Base-by-base conservation (phyloP, 2,329 filamentous ascomycete genomes). In the Raffaelea ambrosiae region DNA sequence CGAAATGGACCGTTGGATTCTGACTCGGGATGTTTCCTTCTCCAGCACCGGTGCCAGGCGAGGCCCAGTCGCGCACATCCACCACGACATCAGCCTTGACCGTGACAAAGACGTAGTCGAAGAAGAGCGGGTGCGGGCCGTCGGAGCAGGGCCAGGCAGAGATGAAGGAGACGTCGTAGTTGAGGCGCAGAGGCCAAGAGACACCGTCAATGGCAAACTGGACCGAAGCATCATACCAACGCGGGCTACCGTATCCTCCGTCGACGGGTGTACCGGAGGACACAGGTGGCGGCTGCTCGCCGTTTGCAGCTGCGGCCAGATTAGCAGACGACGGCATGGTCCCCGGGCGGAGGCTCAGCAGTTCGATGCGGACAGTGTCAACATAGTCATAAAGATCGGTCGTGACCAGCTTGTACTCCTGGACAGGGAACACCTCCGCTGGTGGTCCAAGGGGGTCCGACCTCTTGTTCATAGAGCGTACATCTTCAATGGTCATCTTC, bases 41-140 rank as follows among this genome's bases (percentile, higher is more conserved):
- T 3, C 43, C 47, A 0, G 46, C 53, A 13, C 47, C 48, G 26
- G 60, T 57, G 48, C 71, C 70, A 11, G 72, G 59, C 16, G 67
- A 66, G 11, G 74, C 80, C 84, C 84, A 88, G 59, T 86, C 77
- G 31, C 74, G 67, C 42, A 88, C 74, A 35, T 74, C 71, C 18
- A 86, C 74, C 4, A 88, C 70, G 53, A 83, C 74, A 57, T 87
- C 82, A 1, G 77, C 81, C 46, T 73, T 71, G 36, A 84, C 73
- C 1, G 70, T 63, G 44, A 71, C 71, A 59, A 80, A 81, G 4
- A 71, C 66, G 59, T 87, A 88, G 60, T 87, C 84, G 60, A 82
- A 84, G 63, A 86, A 88, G 5, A 88, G 71, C 7, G 83, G 80
- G 61, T 85, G 81, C 13, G 81, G 81, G 0, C 80, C 80, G 22